phyloP scores from a whole-genome alignment of 2,329 filamentous ascomycete species.

The Aspergillus persii region DNA sequence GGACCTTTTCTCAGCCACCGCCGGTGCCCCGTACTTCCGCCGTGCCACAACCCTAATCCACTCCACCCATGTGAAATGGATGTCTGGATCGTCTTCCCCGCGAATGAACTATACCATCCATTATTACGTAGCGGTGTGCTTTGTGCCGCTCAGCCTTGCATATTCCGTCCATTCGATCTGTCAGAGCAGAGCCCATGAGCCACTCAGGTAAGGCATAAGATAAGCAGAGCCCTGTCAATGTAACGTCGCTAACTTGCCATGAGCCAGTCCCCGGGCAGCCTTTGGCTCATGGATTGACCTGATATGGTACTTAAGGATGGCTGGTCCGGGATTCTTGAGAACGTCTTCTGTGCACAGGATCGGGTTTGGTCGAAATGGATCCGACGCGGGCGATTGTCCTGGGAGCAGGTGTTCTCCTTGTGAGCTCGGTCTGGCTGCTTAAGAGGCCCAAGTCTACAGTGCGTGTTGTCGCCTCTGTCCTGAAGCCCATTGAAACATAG shows the following conservation, averaged over 20 bases:
- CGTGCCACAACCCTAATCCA: not conserved
- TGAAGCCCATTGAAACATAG: not conserved
- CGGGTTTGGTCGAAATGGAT: not conserved
- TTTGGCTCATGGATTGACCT: not conserved
- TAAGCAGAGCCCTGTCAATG: not conserved
- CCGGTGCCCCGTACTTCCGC: not conserved
- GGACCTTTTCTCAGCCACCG: not conserved
- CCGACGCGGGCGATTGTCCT: not conserved
- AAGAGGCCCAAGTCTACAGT: not conserved
- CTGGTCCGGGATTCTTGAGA: not conserved
- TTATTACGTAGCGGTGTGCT: not conserved
- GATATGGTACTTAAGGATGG: not conserved
- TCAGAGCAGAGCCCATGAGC: not conserved
- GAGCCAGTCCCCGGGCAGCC: not conserved
- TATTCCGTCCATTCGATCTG: not conserved
- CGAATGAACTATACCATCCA: too few species aligned
- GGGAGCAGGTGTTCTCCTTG: not conserved
- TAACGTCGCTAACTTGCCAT: not conserved
- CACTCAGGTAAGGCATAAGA: not conserved
- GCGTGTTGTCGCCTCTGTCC: not conserved
- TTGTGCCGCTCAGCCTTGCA: not conserved
- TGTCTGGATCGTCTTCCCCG: too few species aligned
- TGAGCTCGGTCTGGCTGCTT: not conserved
- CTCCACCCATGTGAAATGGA: too few species aligned
- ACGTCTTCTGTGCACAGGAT: not conserved